Conservation (phyloP, 2,329 filamentous ascomycete species). For the Trichoderma polysporum region DNA sequence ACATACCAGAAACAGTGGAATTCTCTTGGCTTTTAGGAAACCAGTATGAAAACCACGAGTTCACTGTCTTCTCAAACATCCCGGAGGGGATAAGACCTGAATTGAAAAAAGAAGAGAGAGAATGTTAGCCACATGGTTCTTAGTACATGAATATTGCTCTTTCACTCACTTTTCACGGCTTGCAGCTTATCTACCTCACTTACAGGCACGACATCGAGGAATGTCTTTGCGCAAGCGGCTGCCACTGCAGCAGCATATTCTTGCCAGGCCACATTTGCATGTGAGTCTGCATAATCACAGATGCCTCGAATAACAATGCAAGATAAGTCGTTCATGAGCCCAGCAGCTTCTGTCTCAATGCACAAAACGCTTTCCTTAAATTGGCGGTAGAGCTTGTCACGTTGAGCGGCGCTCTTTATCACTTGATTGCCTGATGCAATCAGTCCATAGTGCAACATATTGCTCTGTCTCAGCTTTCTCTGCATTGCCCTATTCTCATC, state of each 20-base stretch:
- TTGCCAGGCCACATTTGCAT: slow-evolving; percentile 41
- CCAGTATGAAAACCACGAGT: neutral
- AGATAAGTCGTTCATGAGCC: slow-evolving; percentile 30
- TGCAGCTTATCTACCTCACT: neutral
- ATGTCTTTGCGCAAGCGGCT: slow-evolving; percentile 31
- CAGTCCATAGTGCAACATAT: slow-evolving; percentile 25
- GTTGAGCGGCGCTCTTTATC: slow-evolving; percentile 33
- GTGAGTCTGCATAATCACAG: slow-evolving; percentile 41
- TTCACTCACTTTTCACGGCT: neutral
- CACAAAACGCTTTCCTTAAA: slow-evolving; percentile 24
- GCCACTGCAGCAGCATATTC: slow-evolving; percentile 36
- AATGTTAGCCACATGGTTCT: neutral
- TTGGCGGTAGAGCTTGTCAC: slow-evolving; percentile 32
- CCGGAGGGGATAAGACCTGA: neutral
- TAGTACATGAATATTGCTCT: neutral
- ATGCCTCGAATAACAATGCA: slow-evolving; percentile 41
- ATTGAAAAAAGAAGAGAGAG: no score
- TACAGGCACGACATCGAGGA: slow-evolving; percentile 6
- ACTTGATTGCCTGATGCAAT: slow-evolving; percentile 37
- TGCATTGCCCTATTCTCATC: neutral
- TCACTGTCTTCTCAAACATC: neutral
- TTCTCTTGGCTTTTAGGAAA: neutral
- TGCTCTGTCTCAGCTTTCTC: neutral
- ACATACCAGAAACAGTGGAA: neutral
- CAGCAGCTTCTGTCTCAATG: slow-evolving; percentile 22